Evolutionary conservation across 345 rosid species (phyloP).

Genomic region (Populus pruinosa): DNA sequence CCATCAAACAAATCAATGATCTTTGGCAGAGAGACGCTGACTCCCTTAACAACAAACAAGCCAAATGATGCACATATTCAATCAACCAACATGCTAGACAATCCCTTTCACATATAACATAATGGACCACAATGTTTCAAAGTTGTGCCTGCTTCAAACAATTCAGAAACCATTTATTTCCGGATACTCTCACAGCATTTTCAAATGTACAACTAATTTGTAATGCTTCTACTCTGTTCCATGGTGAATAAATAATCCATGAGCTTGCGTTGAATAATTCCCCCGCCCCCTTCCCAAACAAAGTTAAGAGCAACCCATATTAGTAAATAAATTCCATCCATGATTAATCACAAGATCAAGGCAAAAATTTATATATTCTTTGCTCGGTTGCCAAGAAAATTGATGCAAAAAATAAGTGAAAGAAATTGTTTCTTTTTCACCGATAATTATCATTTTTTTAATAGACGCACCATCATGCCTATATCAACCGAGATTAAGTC

Average conservation of each 20-base stretch:
- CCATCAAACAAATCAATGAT: not conserved
- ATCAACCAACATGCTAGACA: not conserved
- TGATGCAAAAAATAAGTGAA: not conserved
- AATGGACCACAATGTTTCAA: not conserved
- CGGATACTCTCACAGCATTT: not conserved
- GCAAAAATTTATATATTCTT: not conserved
- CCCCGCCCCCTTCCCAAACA: no score
- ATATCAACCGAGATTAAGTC: no score
- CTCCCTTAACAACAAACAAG: not conserved
- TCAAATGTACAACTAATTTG: not conserved
- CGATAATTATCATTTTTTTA: not conserved
- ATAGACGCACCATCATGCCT: no score
- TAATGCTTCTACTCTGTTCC: not conserved
- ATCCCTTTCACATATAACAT: not conserved
- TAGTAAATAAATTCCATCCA: not conserved
- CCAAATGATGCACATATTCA: not conserved
- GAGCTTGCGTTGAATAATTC: no score
- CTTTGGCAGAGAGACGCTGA: not conserved
- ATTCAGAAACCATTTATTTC: not conserved
- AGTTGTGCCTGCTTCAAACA: not conserved
- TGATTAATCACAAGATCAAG: not conserved
- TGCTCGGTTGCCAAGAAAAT: not conserved
- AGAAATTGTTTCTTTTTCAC: not conserved
- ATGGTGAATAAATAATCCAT: not conserved
- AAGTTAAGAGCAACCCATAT: no score